A percentile compares a stretch with the other conserved stretches of the same genome.
These are phyloP conservation scores for Ciborinia camelliae DNA, from an alignment of 2,329 filamentous ascomycete genomes.

Conservation along the genomic window DNA sequence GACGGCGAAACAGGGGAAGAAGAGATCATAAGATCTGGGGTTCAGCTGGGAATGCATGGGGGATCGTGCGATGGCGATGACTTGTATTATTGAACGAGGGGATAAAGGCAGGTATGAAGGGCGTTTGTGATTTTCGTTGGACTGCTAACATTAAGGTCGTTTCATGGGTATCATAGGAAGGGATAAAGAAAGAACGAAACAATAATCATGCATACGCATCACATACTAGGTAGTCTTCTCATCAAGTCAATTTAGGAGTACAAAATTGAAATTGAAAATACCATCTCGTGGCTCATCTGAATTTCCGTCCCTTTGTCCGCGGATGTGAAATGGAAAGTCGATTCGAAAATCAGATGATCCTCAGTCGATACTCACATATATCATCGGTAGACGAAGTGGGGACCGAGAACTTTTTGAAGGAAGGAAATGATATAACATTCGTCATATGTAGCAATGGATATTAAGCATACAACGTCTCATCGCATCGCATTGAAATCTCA, in stretches of 20 bases:
- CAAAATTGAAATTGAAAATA: slow-evolving; percentile 1
- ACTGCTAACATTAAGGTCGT: slow-evolving; percentile 3
- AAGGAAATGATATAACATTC: not conserved
- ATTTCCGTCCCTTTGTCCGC: not conserved
- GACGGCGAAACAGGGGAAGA: slow-evolving; percentile 57
- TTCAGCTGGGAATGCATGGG: not conserved
- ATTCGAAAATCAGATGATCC: slow-evolving; percentile 9
- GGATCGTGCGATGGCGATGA: not conserved
- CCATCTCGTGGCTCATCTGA: not conserved
- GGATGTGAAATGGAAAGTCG: not conserved
- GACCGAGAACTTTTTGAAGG: not conserved
- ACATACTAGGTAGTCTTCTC: not conserved
- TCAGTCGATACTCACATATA: slow-evolving; percentile 10
- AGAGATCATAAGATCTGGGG: slow-evolving; percentile 4
- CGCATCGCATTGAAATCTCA: not conserved
- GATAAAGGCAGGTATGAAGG: slow-evolving; percentile 2
- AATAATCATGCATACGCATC: slow-evolving; percentile 2
- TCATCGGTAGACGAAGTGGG: not conserved
- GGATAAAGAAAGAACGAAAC: not conserved
- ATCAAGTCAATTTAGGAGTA: not conserved
- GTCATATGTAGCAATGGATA: not conserved
- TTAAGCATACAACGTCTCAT: slow-evolving; percentile 7
- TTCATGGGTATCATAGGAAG: slow-evolving; percentile 12
- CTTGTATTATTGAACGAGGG: slow-evolving; percentile 10
- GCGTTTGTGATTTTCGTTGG: slow-evolving; percentile 10